Percentiles rank a stretch among this genome's conserved stretches.
These are phyloP conservation scores for Hondaea fermentalgiana DNA, from an alignment of 108 stramenopile genomes.

Conservation along the genomic window DNA sequence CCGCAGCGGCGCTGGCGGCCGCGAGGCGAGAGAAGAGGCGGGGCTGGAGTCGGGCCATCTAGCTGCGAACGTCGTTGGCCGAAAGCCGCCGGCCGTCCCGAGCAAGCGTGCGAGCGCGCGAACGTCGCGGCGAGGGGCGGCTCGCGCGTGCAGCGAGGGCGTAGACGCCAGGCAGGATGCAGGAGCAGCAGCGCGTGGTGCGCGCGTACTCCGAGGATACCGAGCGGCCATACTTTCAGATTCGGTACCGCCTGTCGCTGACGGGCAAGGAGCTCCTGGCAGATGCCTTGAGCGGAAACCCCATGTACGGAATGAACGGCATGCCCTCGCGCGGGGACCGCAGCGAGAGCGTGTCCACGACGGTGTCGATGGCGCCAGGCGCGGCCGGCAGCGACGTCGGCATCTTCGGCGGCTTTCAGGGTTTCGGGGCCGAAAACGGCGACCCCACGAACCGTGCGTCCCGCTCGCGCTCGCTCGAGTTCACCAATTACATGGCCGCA, in stretches of 20 bases:
- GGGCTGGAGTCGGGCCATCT: no score
- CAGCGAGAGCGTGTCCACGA: slow-evolving; percentile 18
- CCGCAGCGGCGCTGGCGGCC: no score
- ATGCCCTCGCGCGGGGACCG: neutral
- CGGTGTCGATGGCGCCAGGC: neutral
- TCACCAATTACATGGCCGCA: neutral
- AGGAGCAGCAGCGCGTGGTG: neutral
- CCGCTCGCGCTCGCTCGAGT: neutral
- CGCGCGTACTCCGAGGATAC: slow-evolving; percentile 6
- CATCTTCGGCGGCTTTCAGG: neutral
- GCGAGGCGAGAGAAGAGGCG: no score
- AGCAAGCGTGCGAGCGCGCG: no score
- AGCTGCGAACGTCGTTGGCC: no score
- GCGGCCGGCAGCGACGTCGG: neutral
- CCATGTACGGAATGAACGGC: neutral
- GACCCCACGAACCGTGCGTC: neutral
- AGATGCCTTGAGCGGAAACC: neutral
- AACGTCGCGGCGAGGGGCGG: no score
- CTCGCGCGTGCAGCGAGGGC: no score
- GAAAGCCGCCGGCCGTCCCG: no score
- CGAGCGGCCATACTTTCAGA: slow-evolving; percentile 8
- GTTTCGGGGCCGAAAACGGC: neutral
- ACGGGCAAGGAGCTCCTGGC: slow-evolving; percentile 8
- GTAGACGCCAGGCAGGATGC: neutral
- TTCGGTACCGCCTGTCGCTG: neutral